Percentiles rank a stretch among this genome's conserved stretches.
Conservation (phyloP, 225 moss, liverwort and hornwort species). For the Pseudisothecium myosuroides region DNA sequence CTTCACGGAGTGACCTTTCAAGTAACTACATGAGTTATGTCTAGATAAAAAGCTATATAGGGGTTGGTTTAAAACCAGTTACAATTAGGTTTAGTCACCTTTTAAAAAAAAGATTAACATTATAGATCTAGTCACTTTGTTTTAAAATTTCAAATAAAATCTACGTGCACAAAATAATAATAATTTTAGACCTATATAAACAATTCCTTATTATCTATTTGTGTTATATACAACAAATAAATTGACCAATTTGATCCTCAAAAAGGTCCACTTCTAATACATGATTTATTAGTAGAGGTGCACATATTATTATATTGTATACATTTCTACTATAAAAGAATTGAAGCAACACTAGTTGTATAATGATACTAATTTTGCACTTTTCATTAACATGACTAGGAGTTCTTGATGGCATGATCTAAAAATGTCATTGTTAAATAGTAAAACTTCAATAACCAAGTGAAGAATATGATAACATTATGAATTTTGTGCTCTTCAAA, state of each 20-base stretch:
- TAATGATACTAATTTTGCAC: background rate
- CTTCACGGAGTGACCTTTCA: too few species aligned
- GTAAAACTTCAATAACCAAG: background rate
- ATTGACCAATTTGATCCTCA: background rate
- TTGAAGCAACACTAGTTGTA: background rate
- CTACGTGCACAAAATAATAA: background rate
- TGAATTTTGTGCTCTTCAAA: background rate
- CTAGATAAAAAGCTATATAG: background rate
- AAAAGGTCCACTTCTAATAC: background rate
- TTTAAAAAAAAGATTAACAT: background rate
- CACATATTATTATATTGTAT: background rate
- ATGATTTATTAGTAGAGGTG: background rate
- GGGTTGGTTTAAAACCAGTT: background rate
- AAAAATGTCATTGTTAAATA: background rate
- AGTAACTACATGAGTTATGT: background rate
- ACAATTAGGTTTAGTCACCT: background rate
- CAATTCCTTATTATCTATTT: accelerated
- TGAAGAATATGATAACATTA: background rate
- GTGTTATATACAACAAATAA: background rate
- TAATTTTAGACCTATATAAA: background rate
- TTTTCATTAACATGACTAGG: background rate
- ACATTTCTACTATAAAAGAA: background rate
- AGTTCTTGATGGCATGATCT: accelerated
- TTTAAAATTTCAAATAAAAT: background rate
- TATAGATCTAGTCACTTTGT: background rate